A percentile compares a stretch with the other conserved stretches of the same genome.
These are phyloP conservation scores for Plectranthus barbatus DNA, from an alignment of 257 asterid species.

Conservation along the genomic window DNA sequence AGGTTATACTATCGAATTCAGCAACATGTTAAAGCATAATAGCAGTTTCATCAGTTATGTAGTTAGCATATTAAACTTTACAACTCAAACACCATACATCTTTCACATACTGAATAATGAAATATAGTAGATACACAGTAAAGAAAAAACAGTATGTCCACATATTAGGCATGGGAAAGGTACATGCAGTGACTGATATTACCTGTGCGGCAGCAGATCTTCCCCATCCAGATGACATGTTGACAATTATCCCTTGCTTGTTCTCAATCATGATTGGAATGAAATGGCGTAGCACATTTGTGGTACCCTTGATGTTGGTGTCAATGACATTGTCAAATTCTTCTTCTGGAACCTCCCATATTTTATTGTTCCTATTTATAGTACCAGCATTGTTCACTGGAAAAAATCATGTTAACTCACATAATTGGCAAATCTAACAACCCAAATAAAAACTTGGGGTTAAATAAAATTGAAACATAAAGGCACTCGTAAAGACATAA, in stretches of 20 bases:
- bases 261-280: constrained; percentile 76
- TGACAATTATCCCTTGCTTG: constrained; percentile 82
- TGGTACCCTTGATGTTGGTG: constrained; percentile 75
- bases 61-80: background rate
- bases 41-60: constrained; percentile 3
- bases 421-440: background rate
- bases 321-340: constrained; percentile 84
- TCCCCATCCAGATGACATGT: constrained; percentile 99
- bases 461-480: background rate
- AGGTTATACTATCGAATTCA: background rate
- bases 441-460: background rate
- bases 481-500: background rate
- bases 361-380: constrained; percentile 70
- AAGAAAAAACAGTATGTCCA: background rate
- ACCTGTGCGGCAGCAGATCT: constrained; percentile 99
- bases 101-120: background rate
- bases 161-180: constrained; percentile 2
- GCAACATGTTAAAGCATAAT: constrained; percentile 6
- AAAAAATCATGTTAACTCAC: constrained; percentile 13
- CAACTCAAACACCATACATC: constrained; percentile 7
- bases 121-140: background rate
- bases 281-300: constrained; percentile 83
- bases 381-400: constrained; percentile 96
- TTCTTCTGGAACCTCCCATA: constrained; percentile 91
- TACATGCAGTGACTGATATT: constrained; percentile 2